Conservation (phyloP, 2,329 filamentous ascomycete species). For the Aspergillus floridensis region DNA sequence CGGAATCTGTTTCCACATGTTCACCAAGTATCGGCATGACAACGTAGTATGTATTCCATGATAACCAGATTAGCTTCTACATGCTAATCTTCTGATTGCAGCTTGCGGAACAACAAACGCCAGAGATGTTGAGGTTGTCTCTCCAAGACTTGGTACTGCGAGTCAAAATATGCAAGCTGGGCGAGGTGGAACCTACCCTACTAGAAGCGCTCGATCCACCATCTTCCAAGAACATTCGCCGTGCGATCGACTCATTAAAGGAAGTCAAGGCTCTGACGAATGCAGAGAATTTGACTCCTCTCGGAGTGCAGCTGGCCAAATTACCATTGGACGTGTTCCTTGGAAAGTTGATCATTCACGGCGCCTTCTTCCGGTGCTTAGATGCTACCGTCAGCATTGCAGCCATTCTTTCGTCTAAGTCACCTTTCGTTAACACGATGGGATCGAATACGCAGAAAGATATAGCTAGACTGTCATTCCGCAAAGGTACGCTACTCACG, state of each 20-base stretch:
- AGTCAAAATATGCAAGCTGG: slow-evolving; percentile 96
- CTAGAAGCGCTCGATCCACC: slow-evolving; percentile 86
- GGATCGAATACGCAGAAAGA: slow-evolving; percentile 81
- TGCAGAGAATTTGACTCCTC: slow-evolving; percentile 77
- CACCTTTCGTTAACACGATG: slow-evolving; percentile 84
- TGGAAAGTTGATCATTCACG: slow-evolving; percentile 86
- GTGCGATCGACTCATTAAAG: slow-evolving; percentile 87
- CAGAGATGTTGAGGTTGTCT: slow-evolving; percentile 91
- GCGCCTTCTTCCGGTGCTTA: slow-evolving; percentile 82
- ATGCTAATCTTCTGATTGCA: slow-evolving; percentile 30
- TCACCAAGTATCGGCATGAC: slow-evolving; percentile 87
- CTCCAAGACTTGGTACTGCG: slow-evolving; percentile 92
- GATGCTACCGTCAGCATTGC: slow-evolving; percentile 91
- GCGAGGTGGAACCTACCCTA: slow-evolving; percentile 86
- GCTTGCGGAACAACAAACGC: slow-evolving; percentile 90
- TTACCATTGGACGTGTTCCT: slow-evolving; percentile 91
- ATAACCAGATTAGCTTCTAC: no score
- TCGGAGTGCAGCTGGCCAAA: slow-evolving; percentile 82
- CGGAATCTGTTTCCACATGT: slow-evolving; percentile 92
- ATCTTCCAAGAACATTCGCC: slow-evolving; percentile 84
- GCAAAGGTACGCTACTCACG: slow-evolving; percentile 51
- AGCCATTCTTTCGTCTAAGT: slow-evolving; percentile 90
- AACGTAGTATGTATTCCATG: slow-evolving; percentile 46
- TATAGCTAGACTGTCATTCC: slow-evolving; percentile 73
- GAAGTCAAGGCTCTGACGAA: slow-evolving; percentile 86